phyloP scores from a whole-genome alignment of 2,329 filamentous ascomycete genomes.

The Neobulgaria alba region DNA sequence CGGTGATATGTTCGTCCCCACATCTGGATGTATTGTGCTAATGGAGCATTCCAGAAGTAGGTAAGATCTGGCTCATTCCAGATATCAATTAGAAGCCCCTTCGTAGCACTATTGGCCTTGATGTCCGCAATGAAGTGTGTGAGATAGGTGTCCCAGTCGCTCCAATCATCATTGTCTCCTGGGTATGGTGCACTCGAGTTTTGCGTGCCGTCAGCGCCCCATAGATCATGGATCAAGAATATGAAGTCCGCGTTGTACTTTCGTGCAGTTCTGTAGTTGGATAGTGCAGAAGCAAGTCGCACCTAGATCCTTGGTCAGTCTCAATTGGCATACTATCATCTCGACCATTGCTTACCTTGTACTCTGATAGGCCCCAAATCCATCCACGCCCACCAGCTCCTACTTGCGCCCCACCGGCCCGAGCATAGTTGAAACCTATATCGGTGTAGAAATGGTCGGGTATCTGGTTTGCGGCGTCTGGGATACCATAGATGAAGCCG shows the following conservation, averaged over 20 bases:
- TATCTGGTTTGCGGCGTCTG: constrained; percentile 32
- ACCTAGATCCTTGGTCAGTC: too few relatives aligned
- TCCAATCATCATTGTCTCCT: constrained; percentile 42
- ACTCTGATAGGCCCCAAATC: constrained; percentile 31
- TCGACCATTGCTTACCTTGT: too few relatives aligned
- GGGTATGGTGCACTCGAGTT: constrained; percentile 33
- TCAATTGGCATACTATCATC: too few relatives aligned
- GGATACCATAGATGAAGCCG: constrained; percentile 36
- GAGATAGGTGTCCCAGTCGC: constrained; percentile 35
- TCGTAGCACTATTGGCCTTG: constrained; percentile 31
- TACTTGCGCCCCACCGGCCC: constrained; percentile 36
- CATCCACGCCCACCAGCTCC: constrained; percentile 30
- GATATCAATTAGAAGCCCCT: constrained; percentile 37
- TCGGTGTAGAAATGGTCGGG: constrained; percentile 32
- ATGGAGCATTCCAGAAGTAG: constrained; percentile 29
- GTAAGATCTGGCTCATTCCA: constrained; percentile 45
- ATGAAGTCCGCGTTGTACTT: constrained; percentile 37
- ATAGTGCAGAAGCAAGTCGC: constrained; percentile 36
- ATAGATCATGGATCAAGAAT: constrained; percentile 38
- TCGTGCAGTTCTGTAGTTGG: constrained; percentile 37
- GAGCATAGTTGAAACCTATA: constrained; percentile 33
- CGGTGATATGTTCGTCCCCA: constrained; percentile 32
- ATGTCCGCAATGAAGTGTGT: constrained; percentile 32
- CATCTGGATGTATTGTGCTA: constrained; percentile 34
- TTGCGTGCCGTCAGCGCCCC: constrained; percentile 39